These are phyloP conservation scores for Vaccinium darrowii DNA, from an alignment of 148 eudicot genomes.

Conservation along the genomic window DNA sequence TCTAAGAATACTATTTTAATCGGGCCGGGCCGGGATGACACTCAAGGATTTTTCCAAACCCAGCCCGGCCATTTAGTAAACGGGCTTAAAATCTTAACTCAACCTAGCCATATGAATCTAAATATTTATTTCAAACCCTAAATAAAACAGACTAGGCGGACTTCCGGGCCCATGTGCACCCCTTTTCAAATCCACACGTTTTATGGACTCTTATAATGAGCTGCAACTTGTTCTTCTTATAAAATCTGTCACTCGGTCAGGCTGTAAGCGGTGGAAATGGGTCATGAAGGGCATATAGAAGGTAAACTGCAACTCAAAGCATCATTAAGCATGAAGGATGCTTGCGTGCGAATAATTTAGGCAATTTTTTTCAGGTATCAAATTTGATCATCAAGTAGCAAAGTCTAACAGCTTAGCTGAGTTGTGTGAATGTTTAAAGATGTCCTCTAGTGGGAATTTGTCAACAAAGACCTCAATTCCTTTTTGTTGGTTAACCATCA, in stretches of 20 bases:
- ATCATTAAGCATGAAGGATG: background rate
- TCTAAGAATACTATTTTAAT: no score
- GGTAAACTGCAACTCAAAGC: background rate
- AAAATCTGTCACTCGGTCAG: constrained; percentile 94
- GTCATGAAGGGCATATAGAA: background rate
- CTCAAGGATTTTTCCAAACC: no score
- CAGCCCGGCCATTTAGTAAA: no score
- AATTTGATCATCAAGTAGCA: background rate
- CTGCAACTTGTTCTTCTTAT: constrained; percentile 85
- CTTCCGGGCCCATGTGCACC: no score
- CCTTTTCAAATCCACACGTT: constrained; percentile 86
- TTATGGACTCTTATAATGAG: constrained; percentile 95
- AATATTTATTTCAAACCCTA: no score
- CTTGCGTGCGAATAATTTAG: background rate
- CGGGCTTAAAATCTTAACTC: no score
- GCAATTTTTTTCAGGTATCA: background rate
- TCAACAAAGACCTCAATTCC: background rate
- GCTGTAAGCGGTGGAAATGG: constrained; percentile 49
- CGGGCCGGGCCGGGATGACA: no score
- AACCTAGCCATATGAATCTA: no score
- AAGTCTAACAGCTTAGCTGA: background rate
- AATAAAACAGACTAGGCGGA: background rate
- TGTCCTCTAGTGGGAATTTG: background rate
- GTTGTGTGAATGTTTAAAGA: background rate
- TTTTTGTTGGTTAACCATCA: background rate